Evolutionary conservation across 2,329 filamentous ascomycete genomes (phyloP).

Genomic region (Colletotrichum somersetense): DNA sequence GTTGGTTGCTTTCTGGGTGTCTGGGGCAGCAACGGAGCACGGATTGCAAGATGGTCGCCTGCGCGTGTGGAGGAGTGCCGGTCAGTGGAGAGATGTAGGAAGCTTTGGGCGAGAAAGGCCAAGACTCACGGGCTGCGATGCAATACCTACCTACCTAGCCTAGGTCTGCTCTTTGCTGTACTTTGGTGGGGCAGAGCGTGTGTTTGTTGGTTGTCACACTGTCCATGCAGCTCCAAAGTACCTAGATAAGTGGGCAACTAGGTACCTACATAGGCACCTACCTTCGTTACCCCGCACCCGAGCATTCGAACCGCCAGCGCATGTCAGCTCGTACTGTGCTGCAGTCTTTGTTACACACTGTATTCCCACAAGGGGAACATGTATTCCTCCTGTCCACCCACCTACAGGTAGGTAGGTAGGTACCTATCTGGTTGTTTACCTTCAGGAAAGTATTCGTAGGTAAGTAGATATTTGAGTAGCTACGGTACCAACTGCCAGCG

Average conservation of each 20-base stretch:
- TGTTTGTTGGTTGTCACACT: constrained; percentile 30
- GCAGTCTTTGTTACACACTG: not conserved
- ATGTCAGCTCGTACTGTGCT: not conserved
- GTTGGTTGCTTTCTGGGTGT: not conserved
- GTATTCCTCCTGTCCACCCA: too few species aligned
- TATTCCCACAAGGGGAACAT: not conserved
- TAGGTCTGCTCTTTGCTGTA: too few species aligned
- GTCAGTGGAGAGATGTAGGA: not conserved
- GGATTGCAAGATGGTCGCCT: constrained; percentile 2
- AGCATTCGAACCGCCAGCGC: not conserved
- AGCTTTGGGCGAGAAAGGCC: not conserved
- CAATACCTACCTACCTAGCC: not conserved
- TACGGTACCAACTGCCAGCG: too few species aligned
- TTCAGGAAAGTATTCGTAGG: too few species aligned
- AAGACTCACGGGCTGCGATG: not conserved
- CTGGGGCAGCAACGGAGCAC: not conserved
- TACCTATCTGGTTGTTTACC: too few species aligned
- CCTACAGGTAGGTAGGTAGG: too few species aligned
- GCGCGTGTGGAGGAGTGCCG: not conserved
- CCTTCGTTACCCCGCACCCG: constrained; percentile 7
- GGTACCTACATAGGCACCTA: too few species aligned
- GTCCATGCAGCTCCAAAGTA: constrained; percentile 1
- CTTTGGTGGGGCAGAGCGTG: not conserved
- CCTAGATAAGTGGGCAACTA: too few species aligned
- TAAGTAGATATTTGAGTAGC: too few species aligned